Evolutionary conservation across 495 filamentous ascomycete species (phyloP), one percentile per base, ranked within the genome.

Genomic region (Xylaria palmicola): DNA sequence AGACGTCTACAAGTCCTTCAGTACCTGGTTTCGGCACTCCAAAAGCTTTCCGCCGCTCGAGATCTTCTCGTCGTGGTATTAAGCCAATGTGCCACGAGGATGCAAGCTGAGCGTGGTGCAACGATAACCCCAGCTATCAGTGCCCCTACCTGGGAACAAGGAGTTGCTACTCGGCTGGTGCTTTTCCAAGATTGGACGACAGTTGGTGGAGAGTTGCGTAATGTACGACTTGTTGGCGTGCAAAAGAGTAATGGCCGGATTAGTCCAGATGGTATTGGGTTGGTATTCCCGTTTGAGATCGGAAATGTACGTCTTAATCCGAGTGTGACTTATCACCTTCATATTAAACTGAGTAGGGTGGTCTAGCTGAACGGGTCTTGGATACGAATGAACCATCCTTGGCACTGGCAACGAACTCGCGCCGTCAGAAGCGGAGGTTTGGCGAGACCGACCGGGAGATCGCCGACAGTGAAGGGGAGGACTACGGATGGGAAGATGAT

Each of bases 71-170:
- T 93, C 29, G 72, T 93, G 10, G 68, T 90, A 8, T 80, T 90
- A 49, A 89, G 85, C 37, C 89, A 93, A 67, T 86, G 83, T 20
- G 85, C 85, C 22, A 92, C 89, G 15, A 87, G 85, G 65, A 83
- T 91, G 65, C 76, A 83, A 59, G 67, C 67, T 24, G 82, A 83
- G 24, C 83, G 78, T 37, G 70, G 76, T 34, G 86, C 90, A 13
- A 82, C 86, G n/a, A 78, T 96, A n/a, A 76, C 84, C 55, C 90
- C 91, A 4, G 81, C 87, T 27, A 73, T 94, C 59, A 86, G 86
- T 50, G 72, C 77, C 55, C 82, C 81, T 20, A 79, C 85, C 6
- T 94, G 91, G 91, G 90, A 93, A 36, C 82, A 75, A 37, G 82
- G 81, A 30, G 75, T 94, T 4, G 82, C 81, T 62, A 87, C 83